A percentile compares a stretch with the other conserved stretches of the same genome.
These are phyloP conservation scores for Clarireedia paspali DNA, from an alignment of 2,329 filamentous ascomycete genomes.

Conservation along the genomic window DNA sequence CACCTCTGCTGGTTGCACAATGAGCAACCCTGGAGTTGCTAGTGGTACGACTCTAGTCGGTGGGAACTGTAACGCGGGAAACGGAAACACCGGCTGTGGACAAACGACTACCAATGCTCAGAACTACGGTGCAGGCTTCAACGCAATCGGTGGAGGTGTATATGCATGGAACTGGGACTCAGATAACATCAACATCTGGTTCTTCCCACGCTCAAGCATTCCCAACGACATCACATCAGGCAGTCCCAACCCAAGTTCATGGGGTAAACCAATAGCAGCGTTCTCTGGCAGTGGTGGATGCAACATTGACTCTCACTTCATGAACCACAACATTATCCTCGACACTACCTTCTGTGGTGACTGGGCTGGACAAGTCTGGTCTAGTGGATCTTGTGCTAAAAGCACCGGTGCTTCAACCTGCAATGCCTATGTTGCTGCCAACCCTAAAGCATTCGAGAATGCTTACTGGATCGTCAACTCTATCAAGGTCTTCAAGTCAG, in stretches of 20 bases:
- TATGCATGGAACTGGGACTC: conserved; percentile 74
- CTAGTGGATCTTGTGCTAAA: conserved; percentile 45
- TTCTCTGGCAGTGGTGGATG: conserved; percentile 63
- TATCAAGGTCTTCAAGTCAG: conserved; percentile 11
- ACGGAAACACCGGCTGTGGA: conserved; percentile 14
- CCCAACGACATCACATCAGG: conserved; percentile 54
- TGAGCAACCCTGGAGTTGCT: conserved; percentile 40
- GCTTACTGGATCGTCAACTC: conserved; percentile 71
- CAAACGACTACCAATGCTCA: not conserved
- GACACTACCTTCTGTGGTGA: conserved; percentile 80
- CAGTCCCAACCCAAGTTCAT: conserved; percentile 49
- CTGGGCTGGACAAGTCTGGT: conserved; percentile 72
- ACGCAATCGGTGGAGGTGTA: conserved; percentile 56
- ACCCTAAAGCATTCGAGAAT: conserved; percentile 63
- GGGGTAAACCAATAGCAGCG: conserved; percentile 63
- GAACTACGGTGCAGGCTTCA: conserved; percentile 56
- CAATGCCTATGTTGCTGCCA: conserved; percentile 60
- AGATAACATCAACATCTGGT: conserved; percentile 67
- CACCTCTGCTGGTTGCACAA: conserved; percentile 68
- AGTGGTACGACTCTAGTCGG: conserved; percentile 33
- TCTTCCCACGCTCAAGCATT: conserved; percentile 62
- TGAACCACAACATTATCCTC: conserved; percentile 67
- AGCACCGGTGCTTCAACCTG: conserved; percentile 47
- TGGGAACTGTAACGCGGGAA: not conserved
- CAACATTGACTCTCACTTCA: conserved; percentile 63